These are phyloP conservation scores for Trichoderma koningiopsis DNA, from an alignment of 2,329 filamentous ascomycete genomes.

Conservation along the genomic window DNA sequence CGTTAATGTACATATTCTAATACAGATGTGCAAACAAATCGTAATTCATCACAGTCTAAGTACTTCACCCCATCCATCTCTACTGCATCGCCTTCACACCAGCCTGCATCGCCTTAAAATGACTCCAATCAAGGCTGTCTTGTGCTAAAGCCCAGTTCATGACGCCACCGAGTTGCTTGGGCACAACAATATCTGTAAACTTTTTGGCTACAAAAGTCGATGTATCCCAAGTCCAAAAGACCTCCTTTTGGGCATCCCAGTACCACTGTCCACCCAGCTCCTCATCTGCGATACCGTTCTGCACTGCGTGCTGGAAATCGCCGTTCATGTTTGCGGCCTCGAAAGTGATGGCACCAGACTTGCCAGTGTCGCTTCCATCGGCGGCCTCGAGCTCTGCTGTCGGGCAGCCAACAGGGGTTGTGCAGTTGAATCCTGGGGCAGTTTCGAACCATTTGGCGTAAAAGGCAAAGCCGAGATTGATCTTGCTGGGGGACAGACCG, in stretches of 20 bases:
- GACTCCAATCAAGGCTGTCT: slow-evolving; percentile 48
- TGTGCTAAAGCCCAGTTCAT: slow-evolving; percentile 58
- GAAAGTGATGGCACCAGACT: slow-evolving; percentile 46
- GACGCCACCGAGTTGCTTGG: slow-evolving; percentile 50
- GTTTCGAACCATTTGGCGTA: slow-evolving; percentile 70
- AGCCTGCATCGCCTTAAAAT: slow-evolving; percentile 46
- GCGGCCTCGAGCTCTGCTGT: slow-evolving; percentile 62
- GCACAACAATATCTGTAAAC: slow-evolving; percentile 47
- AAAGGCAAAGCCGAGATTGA: slow-evolving; percentile 69
- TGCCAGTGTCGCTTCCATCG: slow-evolving; percentile 60
- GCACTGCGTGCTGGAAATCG: slow-evolving; percentile 47
- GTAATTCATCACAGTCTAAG: not conserved
- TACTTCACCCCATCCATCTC: not conserved
- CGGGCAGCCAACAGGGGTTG: slow-evolving; percentile 57
- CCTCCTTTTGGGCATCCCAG: slow-evolving; percentile 47
- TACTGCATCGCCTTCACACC: slow-evolving; percentile 19
- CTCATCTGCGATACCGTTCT: slow-evolving; percentile 47
- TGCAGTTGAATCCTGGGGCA: slow-evolving; percentile 49
- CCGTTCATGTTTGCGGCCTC: slow-evolving; percentile 38
- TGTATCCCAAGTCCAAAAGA: slow-evolving; percentile 62
- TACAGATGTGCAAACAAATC: not conserved
- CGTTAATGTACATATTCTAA: not conserved
- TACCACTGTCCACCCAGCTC: slow-evolving; percentile 57
- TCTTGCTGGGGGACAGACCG: slow-evolving; percentile 56
- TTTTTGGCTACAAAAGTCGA: slow-evolving; percentile 51